These are phyloP conservation scores for Podila minutissima DNA, from an alignment of 192 early-diverging fungal genomes.

Conservation along the genomic window DNA sequence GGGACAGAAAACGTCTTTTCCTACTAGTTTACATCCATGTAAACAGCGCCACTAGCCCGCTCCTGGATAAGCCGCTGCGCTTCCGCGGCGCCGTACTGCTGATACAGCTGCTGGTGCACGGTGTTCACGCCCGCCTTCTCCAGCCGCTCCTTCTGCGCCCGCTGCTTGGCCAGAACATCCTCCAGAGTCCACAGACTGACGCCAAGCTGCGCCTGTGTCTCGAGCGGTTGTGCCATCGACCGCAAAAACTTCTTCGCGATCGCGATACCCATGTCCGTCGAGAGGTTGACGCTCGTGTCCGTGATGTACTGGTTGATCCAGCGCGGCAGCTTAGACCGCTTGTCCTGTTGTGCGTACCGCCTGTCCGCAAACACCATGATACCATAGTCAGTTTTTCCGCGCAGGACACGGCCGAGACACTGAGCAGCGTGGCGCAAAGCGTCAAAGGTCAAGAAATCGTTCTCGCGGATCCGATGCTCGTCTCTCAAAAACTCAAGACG, in stretches of 20 bases:
- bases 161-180: conserved; percentile 68
- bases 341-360: conserved; percentile 94
- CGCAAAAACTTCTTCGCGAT: conserved; percentile 94
- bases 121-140: conserved; percentile 13
- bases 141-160: conserved; percentile 37
- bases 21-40: conserved; percentile 38
- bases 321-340: conserved; percentile 94
- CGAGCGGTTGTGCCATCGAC: conserved; percentile 96
- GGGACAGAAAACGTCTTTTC: too few species aligned
- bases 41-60: conserved; percentile 29
- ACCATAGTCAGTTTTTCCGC: conserved; percentile 99
- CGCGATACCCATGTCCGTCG: conserved; percentile 96
- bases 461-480: conserved; percentile 93
- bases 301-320: conserved; percentile 95
- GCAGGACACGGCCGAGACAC: conserved; percentile 96
- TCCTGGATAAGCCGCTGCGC: conserved; percentile 27
- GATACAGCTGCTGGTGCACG: conserved; percentile 11
- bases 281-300: conserved; percentile 89
- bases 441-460: conserved; percentile 99
- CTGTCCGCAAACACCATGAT: conserved; percentile 98
- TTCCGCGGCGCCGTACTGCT: conserved; percentile 24
- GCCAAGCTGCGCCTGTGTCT: conserved; percentile 78
- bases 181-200: conserved; percentile 88
- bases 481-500: conserved; percentile 96
- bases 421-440: conserved; percentile 99